A percentile compares a stretch with the other conserved stretches of the same genome.
These are phyloP conservation scores for Ophiocordyceps camponoti-leonardi DNA, from an alignment of 2,329 filamentous ascomycete genomes.

Conservation along the genomic window DNA sequence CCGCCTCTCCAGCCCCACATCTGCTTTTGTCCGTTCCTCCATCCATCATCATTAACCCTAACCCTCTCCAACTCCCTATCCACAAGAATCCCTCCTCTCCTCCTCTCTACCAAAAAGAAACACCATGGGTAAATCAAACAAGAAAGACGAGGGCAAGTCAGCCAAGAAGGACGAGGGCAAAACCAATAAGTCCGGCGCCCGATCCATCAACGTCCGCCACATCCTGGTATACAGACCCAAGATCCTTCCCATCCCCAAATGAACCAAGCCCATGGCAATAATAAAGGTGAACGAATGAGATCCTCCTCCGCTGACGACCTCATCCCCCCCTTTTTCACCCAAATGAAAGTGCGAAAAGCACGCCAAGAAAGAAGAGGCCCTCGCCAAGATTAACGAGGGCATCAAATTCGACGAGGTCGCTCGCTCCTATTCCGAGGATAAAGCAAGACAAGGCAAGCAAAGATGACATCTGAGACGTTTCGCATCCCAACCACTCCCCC, in stretches of 20 bases:
- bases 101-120: not conserved
- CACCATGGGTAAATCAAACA: constrained; percentile 21
- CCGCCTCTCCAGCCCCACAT: too few species aligned
- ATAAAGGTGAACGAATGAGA: too few species aligned
- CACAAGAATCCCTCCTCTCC: too few species aligned
- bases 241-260: too few species aligned
- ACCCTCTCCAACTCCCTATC: not conserved
- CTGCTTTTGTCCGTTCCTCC: not conserved
- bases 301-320: too few species aligned
- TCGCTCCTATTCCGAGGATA: constrained; percentile 57
- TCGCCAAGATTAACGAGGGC: constrained; percentile 48
- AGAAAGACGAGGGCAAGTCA: constrained; percentile 12
- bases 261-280: not conserved
- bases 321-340: too few species aligned
- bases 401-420: constrained; percentile 63
- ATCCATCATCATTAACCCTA: not conserved
- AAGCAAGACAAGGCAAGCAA: constrained; percentile 44
- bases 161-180: constrained; percentile 17
- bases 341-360: constrained; percentile 49
- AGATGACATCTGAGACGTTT: not conserved
- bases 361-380: constrained; percentile 58
- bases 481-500: too few species aligned
- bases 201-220: constrained; percentile 57
- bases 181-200: constrained; percentile 26
- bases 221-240: constrained; percentile 33